These are phyloP conservation scores for Brasenia schreberi DNA, from an alignment of 164 flowering plant species.

Conservation along the genomic window DNA sequence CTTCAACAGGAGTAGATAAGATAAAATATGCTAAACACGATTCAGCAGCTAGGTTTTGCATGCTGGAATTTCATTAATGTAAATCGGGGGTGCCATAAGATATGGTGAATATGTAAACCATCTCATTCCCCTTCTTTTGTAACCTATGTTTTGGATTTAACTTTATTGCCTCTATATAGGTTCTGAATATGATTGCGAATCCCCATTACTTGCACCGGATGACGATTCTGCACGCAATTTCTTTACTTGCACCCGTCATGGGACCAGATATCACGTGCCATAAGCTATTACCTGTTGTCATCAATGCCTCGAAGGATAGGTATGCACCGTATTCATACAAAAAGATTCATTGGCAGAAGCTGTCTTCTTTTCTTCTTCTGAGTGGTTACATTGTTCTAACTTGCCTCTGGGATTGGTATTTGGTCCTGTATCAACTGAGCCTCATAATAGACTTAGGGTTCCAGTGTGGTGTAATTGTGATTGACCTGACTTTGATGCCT, in stretches of 20 bases:
- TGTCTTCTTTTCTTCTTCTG: not conserved
- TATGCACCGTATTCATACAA: constrained; percentile 6
- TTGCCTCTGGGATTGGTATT: not conserved
- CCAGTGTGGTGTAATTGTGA: too few relatives aligned
- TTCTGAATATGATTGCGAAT: constrained; percentile 68
- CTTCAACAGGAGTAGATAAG: too few relatives aligned
- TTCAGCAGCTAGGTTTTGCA: too few relatives aligned
- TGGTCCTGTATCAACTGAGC: not conserved
- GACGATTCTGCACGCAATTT: constrained; percentile 74
- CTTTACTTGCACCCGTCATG: constrained; percentile 91
- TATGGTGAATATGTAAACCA: too few relatives aligned
- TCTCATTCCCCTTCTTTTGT: not conserved
- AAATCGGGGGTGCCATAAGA: too few relatives aligned
- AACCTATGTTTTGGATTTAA: not conserved
- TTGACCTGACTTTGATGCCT: too few relatives aligned
- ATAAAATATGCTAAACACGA: too few relatives aligned
- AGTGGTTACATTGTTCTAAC: not conserved
- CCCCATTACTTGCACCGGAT: constrained; percentile 84
- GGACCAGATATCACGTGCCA: constrained; percentile 88
- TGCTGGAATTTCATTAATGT: too few relatives aligned
- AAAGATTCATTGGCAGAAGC: not conserved
- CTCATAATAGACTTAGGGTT: too few relatives aligned
- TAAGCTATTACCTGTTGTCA: constrained; percentile 60
- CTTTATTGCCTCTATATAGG: constrained; percentile 21
- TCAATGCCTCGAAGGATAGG: constrained; percentile 82